A percentile compares a stretch with the other conserved stretches of the same genome.
phyloP scores from a whole-genome alignment of 1,139 yeast genomes.

The Geotrichum europaeum region DNA sequence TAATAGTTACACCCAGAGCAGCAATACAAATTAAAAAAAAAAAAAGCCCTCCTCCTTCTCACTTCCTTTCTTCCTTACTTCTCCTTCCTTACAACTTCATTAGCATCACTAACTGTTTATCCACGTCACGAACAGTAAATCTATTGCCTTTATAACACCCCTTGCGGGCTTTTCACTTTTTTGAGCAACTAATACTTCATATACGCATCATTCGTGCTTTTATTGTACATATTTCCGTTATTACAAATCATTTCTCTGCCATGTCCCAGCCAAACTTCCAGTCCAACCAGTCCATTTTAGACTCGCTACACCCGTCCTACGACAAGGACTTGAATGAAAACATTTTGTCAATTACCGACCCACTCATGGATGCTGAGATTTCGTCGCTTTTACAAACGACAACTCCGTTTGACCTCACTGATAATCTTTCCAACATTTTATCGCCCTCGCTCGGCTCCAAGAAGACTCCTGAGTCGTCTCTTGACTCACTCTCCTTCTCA shows the following conservation, averaged over 20 bases:
- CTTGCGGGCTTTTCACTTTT: neutral
- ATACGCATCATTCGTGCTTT: neutral
- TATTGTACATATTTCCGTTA: neutral
- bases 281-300: slow-evolving; percentile 9
- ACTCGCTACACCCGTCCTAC: slow-evolving; percentile 1
- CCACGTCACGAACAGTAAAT: too few species aligned
- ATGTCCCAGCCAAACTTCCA: slow-evolving; percentile 10
- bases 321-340: neutral
- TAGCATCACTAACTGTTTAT: too few species aligned
- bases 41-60: too few species aligned
- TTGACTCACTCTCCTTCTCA: slow-evolving; percentile 11
- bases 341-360: neutral
- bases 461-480: slow-evolving; percentile 11
- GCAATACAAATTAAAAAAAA: too few species aligned
- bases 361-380: neutral
- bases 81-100: too few species aligned
- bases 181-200: neutral
- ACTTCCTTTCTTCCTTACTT: too few species aligned
- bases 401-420: neutral
- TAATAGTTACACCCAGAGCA: too few species aligned
- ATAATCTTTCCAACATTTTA: neutral
- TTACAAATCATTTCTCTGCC: neutral
- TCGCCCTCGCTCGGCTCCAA: slow-evolving; percentile 10
- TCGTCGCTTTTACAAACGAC: neutral
- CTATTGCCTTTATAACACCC: neutral